A percentile compares a stretch with the other conserved stretches of the same genome.
These are phyloP conservation scores for Boletus insuetus DNA, from an alignment of 768 basidiomycete genomes.

Conservation along the genomic window DNA sequence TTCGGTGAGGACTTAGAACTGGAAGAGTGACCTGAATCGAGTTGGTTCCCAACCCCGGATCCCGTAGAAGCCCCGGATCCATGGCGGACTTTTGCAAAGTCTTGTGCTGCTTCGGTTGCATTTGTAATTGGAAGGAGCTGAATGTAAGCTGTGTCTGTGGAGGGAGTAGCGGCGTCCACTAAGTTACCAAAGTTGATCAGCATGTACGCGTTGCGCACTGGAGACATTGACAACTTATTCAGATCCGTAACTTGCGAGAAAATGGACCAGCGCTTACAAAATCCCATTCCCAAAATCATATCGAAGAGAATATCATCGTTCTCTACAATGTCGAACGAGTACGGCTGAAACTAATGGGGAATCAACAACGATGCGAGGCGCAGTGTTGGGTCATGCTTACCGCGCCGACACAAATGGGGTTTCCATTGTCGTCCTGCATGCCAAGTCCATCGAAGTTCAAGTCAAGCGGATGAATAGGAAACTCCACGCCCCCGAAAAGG, in stretches of 20 bases:
- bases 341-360: slow-evolving; percentile 63
- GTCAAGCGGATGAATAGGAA: slow-evolving; percentile 69
- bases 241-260: background rate
- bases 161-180: slow-evolving; percentile 37
- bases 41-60: too few relatives aligned
- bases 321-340: slow-evolving; percentile 44
- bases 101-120: slow-evolving; percentile 35
- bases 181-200: slow-evolving; percentile 66
- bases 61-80: too few relatives aligned
- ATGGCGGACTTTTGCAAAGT: slow-evolving; percentile 12
- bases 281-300: slow-evolving; percentile 71
- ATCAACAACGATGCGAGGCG: background rate
- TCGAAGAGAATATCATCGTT: slow-evolving; percentile 39
- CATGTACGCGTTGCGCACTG: slow-evolving; percentile 66
- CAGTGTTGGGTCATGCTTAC: slow-evolving; percentile 33
- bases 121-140: slow-evolving; percentile 61
- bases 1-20: slow-evolving; percentile 13
- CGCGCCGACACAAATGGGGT: slow-evolving; percentile 38
- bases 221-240: background rate
- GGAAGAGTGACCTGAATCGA: background rate
- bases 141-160: slow-evolving; percentile 49
- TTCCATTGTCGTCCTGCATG: slow-evolving; percentile 14
- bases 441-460: slow-evolving; percentile 35
- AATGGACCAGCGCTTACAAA: slow-evolving; percentile 43
- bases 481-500: slow-evolving; percentile 52